phyloP scores from a whole-genome alignment of 257 asterid species.

The Salvia rosmarinus region DNA sequence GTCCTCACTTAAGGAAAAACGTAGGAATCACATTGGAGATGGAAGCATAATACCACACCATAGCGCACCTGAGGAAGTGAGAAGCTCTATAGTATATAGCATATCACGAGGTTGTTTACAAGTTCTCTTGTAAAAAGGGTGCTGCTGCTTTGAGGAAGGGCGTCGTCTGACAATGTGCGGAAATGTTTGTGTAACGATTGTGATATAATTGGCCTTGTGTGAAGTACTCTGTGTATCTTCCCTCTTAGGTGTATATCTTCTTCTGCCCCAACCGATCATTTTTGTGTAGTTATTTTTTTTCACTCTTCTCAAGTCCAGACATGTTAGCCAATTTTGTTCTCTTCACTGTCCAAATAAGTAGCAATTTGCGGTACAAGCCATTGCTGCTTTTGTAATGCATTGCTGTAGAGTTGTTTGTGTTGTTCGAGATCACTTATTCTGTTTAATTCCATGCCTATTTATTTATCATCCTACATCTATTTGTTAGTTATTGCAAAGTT shows the following conservation, averaged over 20 bases:
- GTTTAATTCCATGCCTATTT: background rate
- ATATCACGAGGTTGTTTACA: constrained; percentile 2
- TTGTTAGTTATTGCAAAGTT: background rate
- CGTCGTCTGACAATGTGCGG: background rate
- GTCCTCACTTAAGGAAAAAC: constrained; percentile 26
- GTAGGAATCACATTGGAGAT: constrained; percentile 23
- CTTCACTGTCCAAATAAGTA: constrained; percentile 37
- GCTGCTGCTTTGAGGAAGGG: constrained; percentile 14
- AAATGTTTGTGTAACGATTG: constrained; percentile 14
- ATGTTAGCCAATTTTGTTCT: constrained; percentile 34
- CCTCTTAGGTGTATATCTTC: constrained; percentile 33
- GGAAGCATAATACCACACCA: constrained; percentile 23
- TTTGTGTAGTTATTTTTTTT: constrained; percentile 35
- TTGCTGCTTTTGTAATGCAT: constrained; percentile 34
- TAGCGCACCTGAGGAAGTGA: constrained; percentile 32
- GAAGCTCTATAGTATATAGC: constrained; percentile 25
- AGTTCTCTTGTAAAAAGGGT: constrained; percentile 22
- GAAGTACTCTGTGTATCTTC: constrained; percentile 37
- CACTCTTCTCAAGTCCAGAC: constrained; percentile 1
- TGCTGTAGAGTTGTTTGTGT: constrained; percentile 34
- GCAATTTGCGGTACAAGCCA: constrained; percentile 22
- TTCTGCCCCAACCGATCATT: constrained; percentile 26
- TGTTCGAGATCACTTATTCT: constrained; percentile 29
- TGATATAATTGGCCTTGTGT: constrained; percentile 29
- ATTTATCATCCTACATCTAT: background rate